These are phyloP conservation scores for Leucocoprinus birnbaumii DNA, from an alignment of 768 basidiomycete genomes.

Conservation along the genomic window DNA sequence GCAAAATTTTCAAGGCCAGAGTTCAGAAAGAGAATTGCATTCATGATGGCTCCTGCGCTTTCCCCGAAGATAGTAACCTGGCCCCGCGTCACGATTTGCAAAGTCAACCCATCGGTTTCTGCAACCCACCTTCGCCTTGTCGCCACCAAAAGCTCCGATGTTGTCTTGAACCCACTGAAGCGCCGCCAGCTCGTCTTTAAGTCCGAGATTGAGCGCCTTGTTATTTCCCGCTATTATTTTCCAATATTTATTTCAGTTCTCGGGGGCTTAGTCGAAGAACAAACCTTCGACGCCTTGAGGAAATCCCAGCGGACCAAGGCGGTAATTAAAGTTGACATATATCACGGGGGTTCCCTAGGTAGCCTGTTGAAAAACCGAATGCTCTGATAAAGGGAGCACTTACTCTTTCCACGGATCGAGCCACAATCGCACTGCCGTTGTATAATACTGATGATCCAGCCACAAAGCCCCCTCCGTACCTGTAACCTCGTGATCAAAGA, in stretches of 20 bases:
- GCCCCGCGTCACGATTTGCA: background rate
- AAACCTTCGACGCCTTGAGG: constrained; percentile 35
- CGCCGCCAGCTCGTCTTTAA: constrained; percentile 43
- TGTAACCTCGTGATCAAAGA: too few relatives aligned
- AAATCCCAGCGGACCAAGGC: constrained; percentile 46
- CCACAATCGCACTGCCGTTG: constrained; percentile 32
- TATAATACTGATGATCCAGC: constrained; percentile 24
- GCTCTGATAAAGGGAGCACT: background rate
- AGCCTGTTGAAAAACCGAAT: too few relatives aligned
- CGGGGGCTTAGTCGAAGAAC: background rate
- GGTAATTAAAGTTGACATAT: constrained; percentile 36
- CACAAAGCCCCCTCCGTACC: constrained; percentile 33
- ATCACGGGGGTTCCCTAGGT: constrained; percentile 40
- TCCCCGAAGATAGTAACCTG: constrained; percentile 53
- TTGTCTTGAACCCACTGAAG: constrained; percentile 58
- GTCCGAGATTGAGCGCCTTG: constrained; percentile 40
- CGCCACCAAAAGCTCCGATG: constrained; percentile 59
- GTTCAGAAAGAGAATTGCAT: constrained; percentile 35
- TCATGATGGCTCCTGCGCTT: constrained; percentile 49
- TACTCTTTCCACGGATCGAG: constrained; percentile 34
- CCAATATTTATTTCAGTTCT: too few relatives aligned
- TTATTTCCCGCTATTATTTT: constrained; percentile 30
- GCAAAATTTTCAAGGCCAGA: constrained; percentile 28
- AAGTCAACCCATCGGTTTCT: too few relatives aligned
- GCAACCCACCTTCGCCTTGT: constrained; percentile 26